Evolutionary conservation across 1,284 basidiomycete genomes (phyloP).

Genomic region (Psilocybe mexicana): DNA sequence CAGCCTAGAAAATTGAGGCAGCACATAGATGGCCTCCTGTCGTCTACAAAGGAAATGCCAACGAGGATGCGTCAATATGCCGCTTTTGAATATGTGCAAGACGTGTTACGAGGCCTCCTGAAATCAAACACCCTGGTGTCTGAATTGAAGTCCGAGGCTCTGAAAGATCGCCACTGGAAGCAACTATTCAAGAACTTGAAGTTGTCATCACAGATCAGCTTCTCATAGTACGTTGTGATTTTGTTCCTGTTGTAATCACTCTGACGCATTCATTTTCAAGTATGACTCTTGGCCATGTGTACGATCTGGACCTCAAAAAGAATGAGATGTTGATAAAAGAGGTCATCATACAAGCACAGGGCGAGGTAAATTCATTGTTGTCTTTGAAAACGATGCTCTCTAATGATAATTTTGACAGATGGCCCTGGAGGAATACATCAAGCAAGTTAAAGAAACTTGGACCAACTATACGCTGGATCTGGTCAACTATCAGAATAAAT

Average conservation of each 20-base stretch:
- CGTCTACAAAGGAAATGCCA: constrained; percentile 97
- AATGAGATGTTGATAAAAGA: constrained; percentile 93
- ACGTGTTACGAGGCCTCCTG: constrained; percentile 81
- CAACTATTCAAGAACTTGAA: constrained; percentile 93
- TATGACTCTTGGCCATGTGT: constrained; percentile 96
- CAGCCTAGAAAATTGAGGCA: constrained; percentile 95
- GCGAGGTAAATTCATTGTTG: constrained; percentile 63
- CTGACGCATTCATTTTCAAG: constrained; percentile 39
- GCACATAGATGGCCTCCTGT: constrained; percentile 86
- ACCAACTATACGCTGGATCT: constrained; percentile 94
- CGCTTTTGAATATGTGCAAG: constrained; percentile 98
- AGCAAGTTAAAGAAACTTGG: constrained; percentile 97
- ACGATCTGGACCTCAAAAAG: constrained; percentile 94
- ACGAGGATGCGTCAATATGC: constrained; percentile 99
- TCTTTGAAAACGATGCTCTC: constrained; percentile 8
- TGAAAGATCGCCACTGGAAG: constrained; percentile 99
- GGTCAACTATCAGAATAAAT: constrained; percentile 99
- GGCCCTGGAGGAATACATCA: constrained; percentile 93
- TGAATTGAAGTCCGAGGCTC: constrained; percentile 95
- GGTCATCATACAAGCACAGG: constrained; percentile 96
- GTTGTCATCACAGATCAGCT: constrained; percentile 64
- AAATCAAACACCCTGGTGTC: constrained; percentile 89
- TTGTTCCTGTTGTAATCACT: neutral
- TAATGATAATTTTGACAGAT: constrained; percentile 51
- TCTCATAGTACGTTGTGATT: constrained; percentile 57